phyloP scores from a whole-genome alignment of 805 yeast species.

The Millerago galiae region DNA sequence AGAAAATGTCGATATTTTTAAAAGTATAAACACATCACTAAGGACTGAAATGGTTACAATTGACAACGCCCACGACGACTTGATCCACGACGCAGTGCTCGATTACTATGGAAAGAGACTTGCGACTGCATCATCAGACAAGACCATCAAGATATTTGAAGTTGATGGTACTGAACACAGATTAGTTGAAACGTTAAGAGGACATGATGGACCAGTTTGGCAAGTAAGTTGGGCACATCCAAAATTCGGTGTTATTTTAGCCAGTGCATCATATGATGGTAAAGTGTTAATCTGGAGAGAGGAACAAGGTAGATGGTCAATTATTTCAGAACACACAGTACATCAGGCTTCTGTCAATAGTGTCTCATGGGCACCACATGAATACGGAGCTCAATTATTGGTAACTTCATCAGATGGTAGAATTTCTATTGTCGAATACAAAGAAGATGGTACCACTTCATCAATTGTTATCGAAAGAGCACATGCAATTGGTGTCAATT shows the following conservation, averaged over 20 bases:
- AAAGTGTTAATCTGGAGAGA: constrained; percentile 93
- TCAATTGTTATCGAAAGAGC: constrained; percentile 52
- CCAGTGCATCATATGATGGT: constrained; percentile 94
- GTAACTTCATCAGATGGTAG: constrained; percentile 93
- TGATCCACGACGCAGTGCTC: constrained; percentile 93
- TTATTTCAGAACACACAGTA: constrained; percentile 76
- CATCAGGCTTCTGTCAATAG: constrained; percentile 95
- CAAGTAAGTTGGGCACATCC: constrained; percentile 99
- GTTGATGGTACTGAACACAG: constrained; percentile 80
- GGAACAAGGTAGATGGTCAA: constrained; percentile 82
- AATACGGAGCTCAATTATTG: constrained; percentile 84
- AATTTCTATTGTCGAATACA: constrained; percentile 84
- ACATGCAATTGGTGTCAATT: constrained; percentile 89
- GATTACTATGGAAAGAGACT: constrained; percentile 95
- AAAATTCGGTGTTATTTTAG: constrained; percentile 89
- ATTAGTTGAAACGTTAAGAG: constrained; percentile 76
- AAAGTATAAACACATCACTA: too few species aligned
- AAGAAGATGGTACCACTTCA: constrained; percentile 77
- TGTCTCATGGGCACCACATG: constrained; percentile 96
- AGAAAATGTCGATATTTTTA: too few species aligned
- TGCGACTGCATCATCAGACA: constrained; percentile 95
- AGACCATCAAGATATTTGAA: constrained; percentile 90
- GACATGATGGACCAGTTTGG: constrained; percentile 99
- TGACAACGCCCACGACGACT: constrained; percentile 85
- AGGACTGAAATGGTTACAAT: constrained; percentile 54